Base-by-base conservation (phyloP, 257 asterid genomes). In the Cruciata laevipes region DNA sequence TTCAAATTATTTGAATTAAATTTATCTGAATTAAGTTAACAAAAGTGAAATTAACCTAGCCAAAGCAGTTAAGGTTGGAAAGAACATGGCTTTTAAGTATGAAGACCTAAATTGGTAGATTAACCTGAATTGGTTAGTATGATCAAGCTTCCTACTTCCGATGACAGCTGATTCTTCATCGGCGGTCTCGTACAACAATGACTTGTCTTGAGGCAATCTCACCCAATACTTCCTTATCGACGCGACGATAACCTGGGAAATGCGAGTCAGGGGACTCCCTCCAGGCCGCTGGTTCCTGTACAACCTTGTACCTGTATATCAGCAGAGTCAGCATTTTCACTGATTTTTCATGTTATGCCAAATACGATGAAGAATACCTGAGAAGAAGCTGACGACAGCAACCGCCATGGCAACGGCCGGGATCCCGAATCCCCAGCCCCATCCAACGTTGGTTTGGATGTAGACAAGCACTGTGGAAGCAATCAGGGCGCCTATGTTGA, bases 351-450 rank as follows among this genome's bases (percentile, higher is more conserved):
- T 47, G 55, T 20, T 17, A 47, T n/a, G n/a, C 55, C 55, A 17
- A 42, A 3, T 42, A 42, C 18, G 20, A 47, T 4, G 20, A 16
- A 13, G 5, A 13, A 13, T 47, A 47, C 55, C 95, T 0, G 87
- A 83, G 42, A 87, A 84, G 80, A 87, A 87, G 51, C 85, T 78
- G 21, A 74, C 82, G 7, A 83, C 83, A 1, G 91, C 95, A 18
- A 80, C 32, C 1, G 89, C 91, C 95, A 87, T 87, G 0, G 91
- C 91, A 21, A 72, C 89, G 0, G 91, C 95, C 2, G 95, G 95
- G 4, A 87, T 83, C 13, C 91, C 95, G 30, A 87, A 87, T 0
- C 95, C 95, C 95, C 87, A 83, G 0, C 85, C 81, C 95, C 95
- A 85, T 0, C 95, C 88, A 7, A 85, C 87, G 51, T 87, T 87